Evolutionary conservation across 2,329 filamentous ascomycete species (phyloP), one percentile per base, ranked within the genome.

Genomic region (Penicillium frequentans): DNA sequence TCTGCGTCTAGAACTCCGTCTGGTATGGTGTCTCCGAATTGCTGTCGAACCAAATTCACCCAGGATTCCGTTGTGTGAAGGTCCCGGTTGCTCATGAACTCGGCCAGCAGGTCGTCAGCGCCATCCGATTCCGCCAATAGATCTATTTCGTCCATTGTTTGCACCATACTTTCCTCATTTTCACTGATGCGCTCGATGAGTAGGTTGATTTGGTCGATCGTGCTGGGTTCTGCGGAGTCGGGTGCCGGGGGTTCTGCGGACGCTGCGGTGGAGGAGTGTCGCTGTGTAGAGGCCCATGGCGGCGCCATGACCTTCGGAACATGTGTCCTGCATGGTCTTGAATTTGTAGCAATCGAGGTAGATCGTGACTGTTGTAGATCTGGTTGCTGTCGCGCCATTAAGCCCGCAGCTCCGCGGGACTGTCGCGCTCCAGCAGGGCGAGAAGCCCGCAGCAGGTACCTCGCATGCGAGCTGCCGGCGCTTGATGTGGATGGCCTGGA

Each of bases 21-120:
- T 0, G 93, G 93, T 24, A 97, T 75, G 0, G 83, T 87, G 67
- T 95, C 87, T 59, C 91, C 88, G 72, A 91, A 96, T 9, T 85
- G 81, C 61, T 90, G 87, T 66, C 89, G 86, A 35, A 90, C 88
- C 64, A 86, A 81, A 55, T 89, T 85, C 31, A 91, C 91, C 55
- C 70, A 72, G 26, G 66, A 63, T 53, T 75, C 70, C 35, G 74
- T 52, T 5, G 68, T 67, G 48, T 72, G 64, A 33, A 68, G 55
- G 52, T 73, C 70, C 47, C 69, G 69, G 44, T 72, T 63, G 27
- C 68, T 68, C 44, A 75, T 61, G 16, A 68, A 62, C 14, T 69
- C 52, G 21, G 19, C n/a, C 31, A 54, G n/a, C 19, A 33, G 24
- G 5, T 54, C 52, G 8, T 47, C 51, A 7, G 33, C 23, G 24